A percentile compares a stretch with the other conserved stretches of the same genome.
Evolutionary conservation across 352 stramenopile genomes (phyloP).

Genomic region (Globisporangium nodosum): DNA sequence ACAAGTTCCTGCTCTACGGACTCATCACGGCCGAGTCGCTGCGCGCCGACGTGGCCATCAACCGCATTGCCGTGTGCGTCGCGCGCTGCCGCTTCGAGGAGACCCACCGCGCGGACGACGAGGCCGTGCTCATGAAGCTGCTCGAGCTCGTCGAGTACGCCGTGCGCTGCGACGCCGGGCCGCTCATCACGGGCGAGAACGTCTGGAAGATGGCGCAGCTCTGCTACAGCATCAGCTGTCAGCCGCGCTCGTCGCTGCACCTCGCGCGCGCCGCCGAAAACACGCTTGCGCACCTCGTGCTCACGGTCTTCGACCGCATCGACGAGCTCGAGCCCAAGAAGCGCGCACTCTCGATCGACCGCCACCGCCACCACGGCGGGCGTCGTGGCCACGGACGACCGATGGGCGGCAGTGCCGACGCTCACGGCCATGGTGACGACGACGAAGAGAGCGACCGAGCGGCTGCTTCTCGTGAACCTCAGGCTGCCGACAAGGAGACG

Average conservation of each 20-base stretch:
- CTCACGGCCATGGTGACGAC: slow-evolving; percentile 3
- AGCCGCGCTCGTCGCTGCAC: slow-evolving; percentile 85
- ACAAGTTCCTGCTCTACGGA: slow-evolving; percentile 99
- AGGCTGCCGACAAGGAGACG: slow-evolving; percentile 4
- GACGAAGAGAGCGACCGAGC: background rate
- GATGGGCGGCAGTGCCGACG: too few relatives aligned
- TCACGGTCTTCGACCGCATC: slow-evolving; percentile 94
- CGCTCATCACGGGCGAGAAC: slow-evolving; percentile 88
- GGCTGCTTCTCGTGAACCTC: too few relatives aligned
- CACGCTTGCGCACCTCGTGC: slow-evolving; percentile 94
- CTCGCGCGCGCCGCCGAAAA: slow-evolving; percentile 93
- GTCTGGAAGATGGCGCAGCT: slow-evolving; percentile 95
- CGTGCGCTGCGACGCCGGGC: slow-evolving; percentile 88
- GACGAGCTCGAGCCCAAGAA: slow-evolving; percentile 53
- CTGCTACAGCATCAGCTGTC: slow-evolving; percentile 94
- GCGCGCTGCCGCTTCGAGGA: slow-evolving; percentile 95
- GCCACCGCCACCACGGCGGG: background rate
- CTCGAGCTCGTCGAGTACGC: slow-evolving; percentile 95
- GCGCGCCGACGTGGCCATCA: slow-evolving; percentile 88
- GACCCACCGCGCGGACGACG: slow-evolving; percentile 89
- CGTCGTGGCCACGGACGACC: background rate
- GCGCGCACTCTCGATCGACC: background rate
- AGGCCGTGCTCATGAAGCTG: slow-evolving; percentile 93
- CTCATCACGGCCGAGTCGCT: slow-evolving; percentile 91
- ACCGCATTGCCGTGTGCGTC: slow-evolving; percentile 91